phyloP scores from a whole-genome alignment of 2,329 filamentous ascomycete species.

The Calonectria henricotiae region DNA sequence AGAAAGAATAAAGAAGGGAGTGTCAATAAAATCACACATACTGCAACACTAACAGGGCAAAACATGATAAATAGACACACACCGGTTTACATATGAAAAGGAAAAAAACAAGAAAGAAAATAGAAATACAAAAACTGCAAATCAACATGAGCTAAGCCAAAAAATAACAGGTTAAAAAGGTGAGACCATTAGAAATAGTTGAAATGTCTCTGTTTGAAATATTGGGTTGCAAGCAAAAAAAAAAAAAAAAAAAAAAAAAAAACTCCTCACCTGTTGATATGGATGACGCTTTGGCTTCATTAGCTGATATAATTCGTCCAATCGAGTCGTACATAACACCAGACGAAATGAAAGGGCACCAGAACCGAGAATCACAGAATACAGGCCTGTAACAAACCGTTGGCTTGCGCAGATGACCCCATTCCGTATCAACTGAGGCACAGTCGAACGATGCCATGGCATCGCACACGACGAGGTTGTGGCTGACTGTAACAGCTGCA shows the following conservation, averaged over 20 bases:
- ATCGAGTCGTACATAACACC: conserved; percentile 18
- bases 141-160: too few species aligned
- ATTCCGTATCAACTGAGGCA: conserved; percentile 8
- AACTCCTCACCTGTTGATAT: conserved; percentile 32
- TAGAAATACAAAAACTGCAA: too few species aligned
- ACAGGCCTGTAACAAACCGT: background rate
- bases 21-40: too few species aligned
- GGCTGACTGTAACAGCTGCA: conserved; percentile 30
- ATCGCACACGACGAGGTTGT: conserved; percentile 11
- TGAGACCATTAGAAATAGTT: too few species aligned
- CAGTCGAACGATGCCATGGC: conserved; percentile 11
- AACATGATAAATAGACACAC: too few species aligned
- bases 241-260: background rate
- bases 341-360: background rate
- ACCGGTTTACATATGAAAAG: too few species aligned
- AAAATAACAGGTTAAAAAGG: too few species aligned
- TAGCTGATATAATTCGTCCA: conserved; percentile 9
- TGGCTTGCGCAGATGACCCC: conserved; percentile 7
- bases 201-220: too few species aligned
- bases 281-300: conserved; percentile 23
- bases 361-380: background rate
- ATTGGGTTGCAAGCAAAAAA: too few species aligned
- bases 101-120: too few species aligned
- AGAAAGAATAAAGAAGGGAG: too few species aligned
- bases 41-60: too few species aligned